Evolutionary conservation across 345 rosid species (phyloP), one percentile per base, ranked within the genome.

Genomic region (Pelargonium nanum): DNA sequence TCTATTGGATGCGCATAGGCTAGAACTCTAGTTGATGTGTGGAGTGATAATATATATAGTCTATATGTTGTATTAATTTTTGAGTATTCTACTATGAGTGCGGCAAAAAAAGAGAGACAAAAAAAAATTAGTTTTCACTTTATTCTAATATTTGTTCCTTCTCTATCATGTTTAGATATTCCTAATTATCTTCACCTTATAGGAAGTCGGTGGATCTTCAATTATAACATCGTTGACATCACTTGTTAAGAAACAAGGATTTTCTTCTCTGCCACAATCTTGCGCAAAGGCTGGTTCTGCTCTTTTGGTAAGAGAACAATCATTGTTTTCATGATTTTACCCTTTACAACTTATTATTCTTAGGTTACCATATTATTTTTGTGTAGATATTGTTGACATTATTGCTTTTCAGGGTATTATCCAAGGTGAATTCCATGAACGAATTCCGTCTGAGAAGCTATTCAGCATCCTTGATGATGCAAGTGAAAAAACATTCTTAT

Each of bases 391-490:
- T 22, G 50, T 52, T 24, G 66, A 0, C 48, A 59, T 48, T 26
- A 21, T 19, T 65, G 66, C 66, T 69, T 70, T 75, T 64, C 78
- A 90, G 99, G 99, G 90, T 68, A 78, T 90, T 71, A 57, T 93
- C 70, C 95, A 88, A 64, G 72, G 75, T 61, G 82, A 69, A 74
- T 88, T 63, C 65, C 79, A 16, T 80, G 82, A 74, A 83, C 97
- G 95, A 20, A 67, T 86, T 64, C 73, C 95, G 54, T 93, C 99
- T 5, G 71, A 75, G 55, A 87, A 86, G 65, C 77, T 93, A 45
- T 89, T 93, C 69, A 69, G 79, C 64, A 78, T 87, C 72, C 96
- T 93, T 58, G 99, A 93, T 60, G 89, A 93, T 70, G 96, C 99
- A 68, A 93, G 99, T 78, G 99, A 93, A 76, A 87, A 75, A 55